Evolutionary conservation across 441 rosid species (phyloP).

Genomic region (Gossypium aridum): DNA sequence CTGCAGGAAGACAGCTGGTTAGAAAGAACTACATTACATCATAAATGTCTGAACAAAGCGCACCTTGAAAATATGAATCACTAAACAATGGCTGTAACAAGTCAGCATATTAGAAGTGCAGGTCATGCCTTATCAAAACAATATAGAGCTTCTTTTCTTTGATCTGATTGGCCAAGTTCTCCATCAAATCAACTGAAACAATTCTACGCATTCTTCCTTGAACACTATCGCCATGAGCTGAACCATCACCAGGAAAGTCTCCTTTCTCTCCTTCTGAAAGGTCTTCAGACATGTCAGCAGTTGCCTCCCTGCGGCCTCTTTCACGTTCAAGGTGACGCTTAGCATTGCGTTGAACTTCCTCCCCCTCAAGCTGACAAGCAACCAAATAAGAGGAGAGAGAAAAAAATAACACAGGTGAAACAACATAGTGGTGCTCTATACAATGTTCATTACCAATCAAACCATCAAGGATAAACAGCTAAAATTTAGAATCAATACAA

Average conservation of each 20-base stretch:
- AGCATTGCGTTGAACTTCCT: slow-evolving; percentile 61
- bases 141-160: slow-evolving; percentile 68
- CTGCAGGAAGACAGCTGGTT: slow-evolving; percentile 34
- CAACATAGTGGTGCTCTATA: not conserved
- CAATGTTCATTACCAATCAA: not conserved
- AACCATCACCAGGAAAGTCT: slow-evolving; percentile 47
- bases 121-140: slow-evolving; percentile 61
- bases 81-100: not conserved
- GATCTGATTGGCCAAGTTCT: slow-evolving; percentile 59
- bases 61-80: not conserved
- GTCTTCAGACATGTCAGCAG: slow-evolving; percentile 91
- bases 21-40: slow-evolving; percentile 5
- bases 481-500: slow-evolving; percentile 1
- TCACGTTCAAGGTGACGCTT: slow-evolving; percentile 68
- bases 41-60: not conserved
- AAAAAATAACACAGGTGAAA: not conserved
- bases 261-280: slow-evolving; percentile 86
- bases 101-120: slow-evolving; percentile 8
- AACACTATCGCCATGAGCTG: slow-evolving; percentile 47
- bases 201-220: slow-evolving; percentile 54
- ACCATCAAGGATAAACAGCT: not conserved
- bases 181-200: slow-evolving; percentile 64
- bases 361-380: slow-evolving; percentile 62
- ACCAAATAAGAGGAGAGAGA: not conserved
- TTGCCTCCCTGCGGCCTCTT: slow-evolving; percentile 69